Percentiles rank a stretch among this genome's conserved stretches.
phyloP scores from a whole-genome alignment of 1,284 basidiomycete species.

The Apiotrichum akiyoshidainum region DNA sequence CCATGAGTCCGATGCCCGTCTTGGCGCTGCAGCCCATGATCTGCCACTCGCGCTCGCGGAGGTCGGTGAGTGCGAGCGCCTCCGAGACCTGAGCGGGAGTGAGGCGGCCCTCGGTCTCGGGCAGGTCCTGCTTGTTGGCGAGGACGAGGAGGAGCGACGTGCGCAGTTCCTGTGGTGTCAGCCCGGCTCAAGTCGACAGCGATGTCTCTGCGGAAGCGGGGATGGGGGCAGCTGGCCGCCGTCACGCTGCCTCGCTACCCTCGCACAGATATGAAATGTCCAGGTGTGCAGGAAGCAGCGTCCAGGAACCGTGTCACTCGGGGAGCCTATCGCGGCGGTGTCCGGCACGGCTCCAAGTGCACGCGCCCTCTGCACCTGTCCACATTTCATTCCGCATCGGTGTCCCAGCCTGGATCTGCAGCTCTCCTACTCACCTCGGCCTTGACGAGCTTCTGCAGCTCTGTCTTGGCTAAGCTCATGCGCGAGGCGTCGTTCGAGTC shows the following conservation, averaged over 20 bases:
- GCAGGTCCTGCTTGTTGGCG: constrained; percentile 57
- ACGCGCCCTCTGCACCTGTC: too few relatives aligned
- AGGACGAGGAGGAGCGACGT: constrained; percentile 53
- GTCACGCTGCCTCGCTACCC: too few relatives aligned
- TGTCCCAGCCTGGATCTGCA: too few relatives aligned
- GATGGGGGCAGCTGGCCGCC: too few relatives aligned
- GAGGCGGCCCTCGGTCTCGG: constrained; percentile 41
- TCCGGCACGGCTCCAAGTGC: too few relatives aligned
- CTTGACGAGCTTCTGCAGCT: constrained; percentile 50
- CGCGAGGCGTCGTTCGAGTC: constrained; percentile 54
- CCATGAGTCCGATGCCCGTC: constrained; percentile 47
- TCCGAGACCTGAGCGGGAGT: constrained; percentile 55
- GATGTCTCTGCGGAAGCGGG: too few relatives aligned
- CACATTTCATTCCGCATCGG: too few relatives aligned
- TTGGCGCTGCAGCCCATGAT: constrained; percentile 56
- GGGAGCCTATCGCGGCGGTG: too few relatives aligned
- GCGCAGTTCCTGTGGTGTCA: constrained; percentile 38
- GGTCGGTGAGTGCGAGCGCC: constrained; percentile 52
- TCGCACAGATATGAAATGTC: too few relatives aligned
- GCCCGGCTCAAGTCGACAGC: too few relatives aligned
- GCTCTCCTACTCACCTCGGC: constrained; percentile 39
- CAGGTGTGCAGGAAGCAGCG: too few relatives aligned
- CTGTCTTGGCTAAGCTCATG: constrained; percentile 51
- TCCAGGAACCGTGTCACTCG: too few relatives aligned
- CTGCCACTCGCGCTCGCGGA: constrained; percentile 55